These are phyloP conservation scores for Quercus tomentella DNA, from an alignment of 331 rosid species.

Conservation along the genomic window DNA sequence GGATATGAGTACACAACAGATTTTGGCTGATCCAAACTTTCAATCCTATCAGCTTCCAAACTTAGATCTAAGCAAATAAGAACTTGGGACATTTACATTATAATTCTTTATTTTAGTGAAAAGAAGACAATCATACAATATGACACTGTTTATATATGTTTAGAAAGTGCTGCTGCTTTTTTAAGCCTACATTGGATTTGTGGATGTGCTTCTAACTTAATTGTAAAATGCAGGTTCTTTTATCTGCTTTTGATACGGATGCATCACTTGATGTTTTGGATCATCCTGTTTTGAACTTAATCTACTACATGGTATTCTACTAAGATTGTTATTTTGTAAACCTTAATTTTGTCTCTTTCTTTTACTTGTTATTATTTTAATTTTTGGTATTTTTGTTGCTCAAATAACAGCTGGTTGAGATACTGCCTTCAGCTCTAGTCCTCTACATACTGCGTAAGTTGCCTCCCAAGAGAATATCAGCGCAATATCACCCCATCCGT, in stretches of 20 bases:
- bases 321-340: constrained; percentile 5
- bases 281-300: constrained; percentile 78
- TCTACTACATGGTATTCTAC: constrained; percentile 79
- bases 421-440: constrained; percentile 94
- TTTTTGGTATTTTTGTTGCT: constrained; percentile 13
- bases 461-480: constrained; percentile 94
- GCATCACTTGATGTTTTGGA: constrained; percentile 82
- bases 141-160: neutral
- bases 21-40: neutral
- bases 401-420: constrained; percentile 75
- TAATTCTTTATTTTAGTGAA: neutral
- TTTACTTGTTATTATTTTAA: constrained; percentile 4
- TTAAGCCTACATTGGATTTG: constrained; percentile 3
- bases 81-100: neutral
- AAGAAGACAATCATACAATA: neutral
- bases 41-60: neutral
- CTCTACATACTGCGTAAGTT: constrained; percentile 88
- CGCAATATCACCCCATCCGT: constrained; percentile 81
- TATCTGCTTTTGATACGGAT: constrained; percentile 70
- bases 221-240: constrained; percentile 52
- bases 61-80: neutral
- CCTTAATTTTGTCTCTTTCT: neutral
- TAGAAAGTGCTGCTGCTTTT: neutral
- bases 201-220: neutral
- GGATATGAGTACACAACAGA: neutral